Conservation (phyloP, 345 rosid species). For the Cardamine chenopodiifolia region DNA sequence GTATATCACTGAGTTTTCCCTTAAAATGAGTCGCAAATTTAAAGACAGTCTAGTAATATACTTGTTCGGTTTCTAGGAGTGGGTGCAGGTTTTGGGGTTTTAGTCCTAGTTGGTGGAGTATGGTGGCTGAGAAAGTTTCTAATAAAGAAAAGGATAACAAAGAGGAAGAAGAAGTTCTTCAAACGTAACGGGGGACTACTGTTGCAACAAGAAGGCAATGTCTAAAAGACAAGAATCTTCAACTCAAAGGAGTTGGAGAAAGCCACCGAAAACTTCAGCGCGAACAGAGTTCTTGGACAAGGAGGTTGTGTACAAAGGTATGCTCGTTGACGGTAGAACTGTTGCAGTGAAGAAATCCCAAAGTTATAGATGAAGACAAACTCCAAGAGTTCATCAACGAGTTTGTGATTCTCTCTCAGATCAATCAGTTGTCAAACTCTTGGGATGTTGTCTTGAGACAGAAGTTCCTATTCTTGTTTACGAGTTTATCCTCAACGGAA, state of each 20-base stretch:
- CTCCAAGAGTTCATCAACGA: slow-evolving; percentile 56
- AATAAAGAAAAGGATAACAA: background rate
- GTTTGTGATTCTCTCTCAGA: slow-evolving; percentile 50
- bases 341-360: slow-evolving; percentile 60
- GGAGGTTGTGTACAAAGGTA: slow-evolving; percentile 56
- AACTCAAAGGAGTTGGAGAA: slow-evolving; percentile 43
- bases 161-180: slow-evolving; percentile 30
- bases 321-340: slow-evolving; percentile 30
- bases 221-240: slow-evolving; percentile 40
- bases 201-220: slow-evolving; percentile 34
- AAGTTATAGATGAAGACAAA: slow-evolving; percentile 45
- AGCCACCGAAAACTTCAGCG: slow-evolving; percentile 48
- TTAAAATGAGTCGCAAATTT: background rate
- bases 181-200: slow-evolving; percentile 42
- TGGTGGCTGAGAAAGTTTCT: slow-evolving; percentile 18
- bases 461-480: slow-evolving; percentile 54
- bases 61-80: slow-evolving; percentile 18
- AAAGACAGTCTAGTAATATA: background rate
- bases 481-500: slow-evolving; percentile 49
- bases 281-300: slow-evolving; percentile 44
- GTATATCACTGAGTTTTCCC: background rate
- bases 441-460: slow-evolving; percentile 58
- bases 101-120: background rate
- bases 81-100: slow-evolving; percentile 25
- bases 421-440: slow-evolving; percentile 52